Evolutionary conservation across 2,329 filamentous ascomycete species (phyloP).

Genomic region (Ceratocystis eucalypticola): DNA sequence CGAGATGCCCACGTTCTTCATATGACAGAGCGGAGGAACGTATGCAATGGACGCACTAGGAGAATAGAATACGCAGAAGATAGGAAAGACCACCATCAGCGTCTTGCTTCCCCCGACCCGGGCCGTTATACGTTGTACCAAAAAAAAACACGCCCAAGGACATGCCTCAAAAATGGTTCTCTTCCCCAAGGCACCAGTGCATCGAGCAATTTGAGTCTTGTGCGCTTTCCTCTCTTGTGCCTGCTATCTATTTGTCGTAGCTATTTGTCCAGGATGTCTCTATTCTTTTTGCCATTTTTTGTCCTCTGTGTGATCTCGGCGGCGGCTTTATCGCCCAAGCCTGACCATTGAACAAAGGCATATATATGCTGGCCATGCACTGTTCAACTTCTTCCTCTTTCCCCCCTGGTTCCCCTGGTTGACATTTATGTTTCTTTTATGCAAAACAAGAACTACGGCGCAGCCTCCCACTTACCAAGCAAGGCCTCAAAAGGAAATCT

Average conservation of each 20-base stretch:
- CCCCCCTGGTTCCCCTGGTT: neutral
- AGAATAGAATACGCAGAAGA: neutral
- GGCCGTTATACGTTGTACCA: neutral
- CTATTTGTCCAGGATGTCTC: neutral
- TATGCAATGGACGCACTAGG: neutral
- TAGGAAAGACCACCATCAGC: neutral
- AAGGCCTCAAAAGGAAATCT: neutral
- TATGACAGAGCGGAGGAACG: no score
- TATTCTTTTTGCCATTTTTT: neutral
- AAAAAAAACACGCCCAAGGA: neutral
- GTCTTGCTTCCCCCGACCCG: neutral
- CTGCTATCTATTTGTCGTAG: neutral
- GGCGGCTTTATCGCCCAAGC: neutral
- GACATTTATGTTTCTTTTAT: slow-evolving; percentile 1
- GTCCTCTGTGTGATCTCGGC: neutral
- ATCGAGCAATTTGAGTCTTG: neutral
- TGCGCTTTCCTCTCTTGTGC: neutral
- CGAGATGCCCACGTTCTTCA: neutral
- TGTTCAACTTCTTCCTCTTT: neutral
- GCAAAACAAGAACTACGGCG: neutral
- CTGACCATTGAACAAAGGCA: neutral
- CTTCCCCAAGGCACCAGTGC: neutral
- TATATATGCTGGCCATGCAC: neutral
- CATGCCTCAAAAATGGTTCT: neutral
- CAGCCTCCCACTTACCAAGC: neutral